Evolutionary conservation across 139 green algal species (phyloP), one percentile per base, ranked within the genome.

Genomic region (Parachlorella kessleri): DNA sequence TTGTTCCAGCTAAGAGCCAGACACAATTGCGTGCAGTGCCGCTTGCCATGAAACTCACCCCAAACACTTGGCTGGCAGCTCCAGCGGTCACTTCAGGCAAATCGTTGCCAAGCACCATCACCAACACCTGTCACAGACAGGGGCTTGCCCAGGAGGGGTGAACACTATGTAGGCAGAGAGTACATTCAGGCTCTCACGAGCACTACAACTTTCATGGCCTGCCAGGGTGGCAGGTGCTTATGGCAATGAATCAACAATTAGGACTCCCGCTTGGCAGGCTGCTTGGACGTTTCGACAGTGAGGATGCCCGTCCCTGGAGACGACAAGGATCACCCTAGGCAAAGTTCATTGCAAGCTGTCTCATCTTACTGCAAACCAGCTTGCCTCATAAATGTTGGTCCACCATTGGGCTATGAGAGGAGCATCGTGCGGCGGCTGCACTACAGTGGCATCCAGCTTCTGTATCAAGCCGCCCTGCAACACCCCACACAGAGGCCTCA

Each of bases 51-150:
- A n/a, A n/a, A 23, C 26, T 30, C 8, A 80, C 75, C 21, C 53
- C 75, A 3, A 80, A 80, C 39, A 70, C 23, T 53, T 80, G 75
- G 24, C 37, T 10, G 21, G 75, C 24, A 14, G 75, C 18, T 6
- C 37, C 54, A 36, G 32, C 55, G 28, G 30, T 21, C 35, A 53
- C 75, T 6, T 76, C 55, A 32, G 75, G 75, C 26, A 80, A 21
- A n/a, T 80, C 42, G 14, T 80, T 48, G 26, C 75, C 75, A 32
- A 80, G 63, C 42, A 80, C 59, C 55, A 80, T n/a, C 35, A 53
- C 48, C 2, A 80, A 37, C 30, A 80, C 64, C 48, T 54, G 48
- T 59, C 14, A 14, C 14, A 18, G 14, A 59, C 48, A 59, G 48
- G 21, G 21, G 21, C n/a, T n/a, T n/a, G n/a, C n/a, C n/a, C n/a